A percentile compares a stretch with the other conserved stretches of the same genome.
phyloP scores from a whole-genome alignment of 768 basidiomycete species.

The Hygrophorus pudorinus region DNA sequence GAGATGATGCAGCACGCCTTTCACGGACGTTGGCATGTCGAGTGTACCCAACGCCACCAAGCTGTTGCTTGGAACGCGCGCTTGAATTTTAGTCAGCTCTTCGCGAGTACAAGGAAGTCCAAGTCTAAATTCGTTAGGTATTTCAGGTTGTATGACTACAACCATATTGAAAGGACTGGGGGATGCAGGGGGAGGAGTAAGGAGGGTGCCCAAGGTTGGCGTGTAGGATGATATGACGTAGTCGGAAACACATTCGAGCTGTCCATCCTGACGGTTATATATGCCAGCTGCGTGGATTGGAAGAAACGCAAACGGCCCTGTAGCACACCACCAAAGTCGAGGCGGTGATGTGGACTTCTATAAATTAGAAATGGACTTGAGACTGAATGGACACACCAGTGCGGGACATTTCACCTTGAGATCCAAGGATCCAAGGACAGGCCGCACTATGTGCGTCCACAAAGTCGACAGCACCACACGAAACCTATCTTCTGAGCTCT shows the following conservation, averaged over 20 bases:
- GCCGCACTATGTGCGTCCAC: constrained; percentile 1
- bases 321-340: constrained; percentile 12
- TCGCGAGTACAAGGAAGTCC: constrained; percentile 7
- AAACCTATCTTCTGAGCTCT: neutral
- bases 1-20: constrained; percentile 6
- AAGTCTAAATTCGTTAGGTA: constrained; percentile 5
- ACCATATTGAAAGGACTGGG: constrained; percentile 2
- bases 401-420: neutral
- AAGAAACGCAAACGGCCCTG: too few relatives aligned
- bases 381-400: neutral
- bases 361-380: neutral
- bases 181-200: neutral
- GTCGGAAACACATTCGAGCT: constrained; percentile 1
- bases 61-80: neutral
- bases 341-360: neutral
- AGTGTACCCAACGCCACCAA: neutral
- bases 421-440: neutral
- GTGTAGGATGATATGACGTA: constrained; percentile 13
- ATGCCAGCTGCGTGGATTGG: too few relatives aligned
- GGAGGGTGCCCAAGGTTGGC: constrained; percentile 1
- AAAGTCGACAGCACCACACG: neutral
- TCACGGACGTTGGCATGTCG: constrained; percentile 7
- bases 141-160: constrained; percentile 8
- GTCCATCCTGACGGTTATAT: too few relatives aligned
- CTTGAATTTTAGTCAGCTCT: constrained; percentile 5